Evolutionary conservation across 129 eudicot species (phyloP), one percentile per base, ranked within the genome.

Genomic region (Helianthus tuberosus): DNA sequence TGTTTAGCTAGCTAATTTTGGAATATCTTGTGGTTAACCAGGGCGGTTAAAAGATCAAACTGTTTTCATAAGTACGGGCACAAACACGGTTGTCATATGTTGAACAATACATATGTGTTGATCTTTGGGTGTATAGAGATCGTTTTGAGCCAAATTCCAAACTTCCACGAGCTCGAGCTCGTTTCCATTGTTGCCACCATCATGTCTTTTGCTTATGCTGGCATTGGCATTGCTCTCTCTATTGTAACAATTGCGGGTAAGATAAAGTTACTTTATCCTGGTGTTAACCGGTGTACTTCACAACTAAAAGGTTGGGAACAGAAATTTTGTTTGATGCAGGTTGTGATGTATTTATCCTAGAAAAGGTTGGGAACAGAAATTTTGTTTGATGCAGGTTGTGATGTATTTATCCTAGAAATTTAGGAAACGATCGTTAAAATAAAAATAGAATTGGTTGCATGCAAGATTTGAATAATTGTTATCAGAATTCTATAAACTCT

Each of bases 141-240:
- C 0, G 53, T 85, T 54, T 62, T 91, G 43, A 86, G 91, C 68
- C 97, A 89, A 74, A 91, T 91, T 20, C 96, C 93, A 5, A 85
- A 91, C 66, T 91, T 91, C 44, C 92, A 86, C 38, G 80, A 91
- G 82, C 86, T 91, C 25, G 79, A 89, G 0, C 86, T 93, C 84
- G 85, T 91, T 15, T 91, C 97, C 7, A 75, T 91, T 51, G 68
- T 89, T 8, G 97, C 97, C 0, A 93, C 96, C 15, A 63, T 89
- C 57, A 89, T 91, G 96, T 89, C 97, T 32, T 89, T 91, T 44
- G 81, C 82, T 57, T 91, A 91, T 69, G 73, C 97, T 15, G 73
- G 83, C n/a, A 89, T 89, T 47, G 97, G 96, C 74, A 81, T 91
- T 32, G 96, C 64, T 15, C 96, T 91, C 73, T 89, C 97, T 69